Base-by-base conservation (phyloP, 305 asterid species). In the Fraxinus latifolia region DNA sequence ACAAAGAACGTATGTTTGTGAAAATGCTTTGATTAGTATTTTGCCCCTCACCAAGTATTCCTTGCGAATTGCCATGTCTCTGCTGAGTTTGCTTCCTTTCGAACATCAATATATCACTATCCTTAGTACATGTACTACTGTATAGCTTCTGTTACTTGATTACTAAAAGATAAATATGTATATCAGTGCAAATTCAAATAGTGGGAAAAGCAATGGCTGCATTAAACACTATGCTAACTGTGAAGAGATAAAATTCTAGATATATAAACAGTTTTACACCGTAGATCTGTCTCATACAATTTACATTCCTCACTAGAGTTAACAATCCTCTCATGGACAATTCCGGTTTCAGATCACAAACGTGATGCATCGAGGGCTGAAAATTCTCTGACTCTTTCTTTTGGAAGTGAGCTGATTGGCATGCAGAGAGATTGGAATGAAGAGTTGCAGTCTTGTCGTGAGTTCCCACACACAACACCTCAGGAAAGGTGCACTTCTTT, bases 391-490 rank as follows among this genome's bases (percentile, higher is more conserved):
- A 90, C 94, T 2, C 96, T 91, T 85, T 89, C 97, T 65, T 95
- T 95, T 86, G 98, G 99, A 86, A 91, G 97, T 84, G 99, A 95
- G 90, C 86, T 93, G 90, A 91, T 95, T 89, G 99, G 99, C 42
- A 93, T 95, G 98, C 98, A 93, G 90, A 91, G 99, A 82, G 99
- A 95, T 83, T 93, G 99, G 99, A 95, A 95, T 77, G 99, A 95
- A 87, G 99, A 95, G 85, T 79, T 93, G 88, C 99, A 95, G 84
- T 92, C 98, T 55, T 93, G 97, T 85, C 91, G 98, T 79, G 98
- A 95, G 86, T 93, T 95, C 81, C 96, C 99, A 31, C 99, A 91
- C 84, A 83, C 90, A 36, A 86, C 91, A 1, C 91, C 91, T 82
- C 98, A 91, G 85, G 98, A 95, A 87, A 95, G 96, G 98, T 92